Conservation (phyloP, 208 protist genomes). For the Trypanosoma rangeli region DNA sequence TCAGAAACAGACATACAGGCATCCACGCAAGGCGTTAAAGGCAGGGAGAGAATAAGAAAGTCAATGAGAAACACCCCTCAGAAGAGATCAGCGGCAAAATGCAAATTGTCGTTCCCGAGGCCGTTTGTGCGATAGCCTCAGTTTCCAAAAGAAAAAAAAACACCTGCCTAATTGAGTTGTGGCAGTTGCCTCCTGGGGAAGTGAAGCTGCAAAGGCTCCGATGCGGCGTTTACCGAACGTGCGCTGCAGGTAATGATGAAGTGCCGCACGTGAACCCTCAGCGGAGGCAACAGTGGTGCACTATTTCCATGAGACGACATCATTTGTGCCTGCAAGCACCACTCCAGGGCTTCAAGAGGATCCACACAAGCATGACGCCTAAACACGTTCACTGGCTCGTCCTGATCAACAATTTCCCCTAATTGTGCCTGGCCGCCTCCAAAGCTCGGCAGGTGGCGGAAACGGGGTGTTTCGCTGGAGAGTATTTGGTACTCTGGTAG, state of each 20-base stretch:
- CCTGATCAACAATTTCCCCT: conserved; percentile 2
- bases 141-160: not conserved
- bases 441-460: not conserved
- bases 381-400: conserved; percentile 27
- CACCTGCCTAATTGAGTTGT: conserved; percentile 11
- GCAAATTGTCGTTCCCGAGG: not conserved
- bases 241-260: conserved; percentile 82
- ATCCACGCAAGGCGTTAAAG: not conserved
- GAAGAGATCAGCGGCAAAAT: not conserved
- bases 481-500: conserved; percentile 61
- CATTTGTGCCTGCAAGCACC: conserved; percentile 28
- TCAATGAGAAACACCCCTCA: not conserved
- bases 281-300: conserved; percentile 7
- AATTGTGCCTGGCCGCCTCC: not conserved
- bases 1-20: not conserved
- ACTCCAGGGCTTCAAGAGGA: conserved; percentile 59
- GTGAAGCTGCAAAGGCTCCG: not conserved
- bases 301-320: not conserved
- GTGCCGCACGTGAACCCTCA: conserved; percentile 64
- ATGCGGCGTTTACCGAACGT: conserved; percentile 54
- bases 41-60: not conserved
- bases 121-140: not conserved
- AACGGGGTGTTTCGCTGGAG: conserved; percentile 16
- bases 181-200: not conserved
- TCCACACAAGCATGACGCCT: conserved; percentile 40